Base-by-base conservation (phyloP, 352 stramenopile genomes). In the Pythium phragmitis region DNA sequence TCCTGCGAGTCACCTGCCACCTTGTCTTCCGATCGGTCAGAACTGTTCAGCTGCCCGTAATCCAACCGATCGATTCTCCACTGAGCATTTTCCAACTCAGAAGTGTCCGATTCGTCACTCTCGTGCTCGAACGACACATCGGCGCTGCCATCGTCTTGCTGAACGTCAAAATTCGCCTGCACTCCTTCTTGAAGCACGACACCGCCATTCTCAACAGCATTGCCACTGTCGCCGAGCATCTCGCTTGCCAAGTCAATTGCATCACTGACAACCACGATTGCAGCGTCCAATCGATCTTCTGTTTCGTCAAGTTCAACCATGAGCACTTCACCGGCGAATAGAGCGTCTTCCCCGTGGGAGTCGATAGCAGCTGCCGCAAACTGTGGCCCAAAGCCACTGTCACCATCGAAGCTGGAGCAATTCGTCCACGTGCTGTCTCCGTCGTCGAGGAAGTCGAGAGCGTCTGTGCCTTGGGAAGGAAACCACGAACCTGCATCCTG, bases 371-470 rank as follows among this genome's bases (percentile, higher is more conserved):
- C 12, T 37, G 12, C 7, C 21, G 7, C 47, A 37, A 53, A 34
- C 11, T 17, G 16, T 37, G 16, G 1, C 19, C 7, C 33, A 0
- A 42, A 43, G 12, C 17, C 49, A 17, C 49, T 43, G 13, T 43
- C 49, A 17, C 28, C 49, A 28, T 56, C 49, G 7, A n/a, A 14
- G 49, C 49, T 42, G 13, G 49, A 56, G 13, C 11, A 30, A 26
- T 56, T 56, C 9, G 49, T 56, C 49, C 49, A 56, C n/a, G 49
- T 43, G 33, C 49, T 56, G 7, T 41, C 49, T 19, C 49, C 49
- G 11, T 43, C 49, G 16, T 56, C 49, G 23, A 36, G 16, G 2
- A 11, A 36, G 28, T 34, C 23, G 26, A 53, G 8, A 37, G 7
- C 0, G 8, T 39, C 47, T 53, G 21, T 13, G 19, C 47, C 16